phyloP scores from a whole-genome alignment of 208 protist species.

The Tritrichomonas musculus region DNA sequence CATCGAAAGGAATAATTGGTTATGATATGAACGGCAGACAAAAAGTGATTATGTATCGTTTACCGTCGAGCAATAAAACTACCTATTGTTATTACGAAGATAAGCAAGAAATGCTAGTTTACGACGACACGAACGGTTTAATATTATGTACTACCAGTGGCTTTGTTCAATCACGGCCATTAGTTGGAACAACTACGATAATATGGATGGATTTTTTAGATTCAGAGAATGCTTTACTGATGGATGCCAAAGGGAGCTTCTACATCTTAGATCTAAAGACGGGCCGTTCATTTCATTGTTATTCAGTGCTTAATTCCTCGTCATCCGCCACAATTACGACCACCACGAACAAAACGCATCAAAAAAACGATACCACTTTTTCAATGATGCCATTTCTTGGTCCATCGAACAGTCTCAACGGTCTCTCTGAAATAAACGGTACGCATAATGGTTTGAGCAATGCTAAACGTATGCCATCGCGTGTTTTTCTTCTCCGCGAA shows the following conservation, averaged over 20 bases:
- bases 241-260: background rate
- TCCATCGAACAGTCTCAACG: too few relatives aligned
- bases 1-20: background rate
- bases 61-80: background rate
- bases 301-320: too few relatives aligned
- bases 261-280: background rate
- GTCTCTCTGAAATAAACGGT: too few relatives aligned
- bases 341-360: too few relatives aligned
- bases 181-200: too few relatives aligned
- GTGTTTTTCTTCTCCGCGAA: background rate
- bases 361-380: too few relatives aligned
- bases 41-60: background rate
- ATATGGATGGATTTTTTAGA: background rate
- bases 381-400: too few relatives aligned
- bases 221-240: background rate
- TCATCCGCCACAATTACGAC: too few relatives aligned
- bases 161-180: too few relatives aligned
- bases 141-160: background rate
- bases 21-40: background rate
- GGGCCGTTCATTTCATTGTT: background rate
- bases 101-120: background rate
- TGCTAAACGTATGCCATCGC: background rate
- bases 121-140: background rate
- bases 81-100: background rate
- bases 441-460: too few relatives aligned